Conservation (phyloP, 1,284 basidiomycete genomes). For the Cystobasidiaceae sp. region DNA sequence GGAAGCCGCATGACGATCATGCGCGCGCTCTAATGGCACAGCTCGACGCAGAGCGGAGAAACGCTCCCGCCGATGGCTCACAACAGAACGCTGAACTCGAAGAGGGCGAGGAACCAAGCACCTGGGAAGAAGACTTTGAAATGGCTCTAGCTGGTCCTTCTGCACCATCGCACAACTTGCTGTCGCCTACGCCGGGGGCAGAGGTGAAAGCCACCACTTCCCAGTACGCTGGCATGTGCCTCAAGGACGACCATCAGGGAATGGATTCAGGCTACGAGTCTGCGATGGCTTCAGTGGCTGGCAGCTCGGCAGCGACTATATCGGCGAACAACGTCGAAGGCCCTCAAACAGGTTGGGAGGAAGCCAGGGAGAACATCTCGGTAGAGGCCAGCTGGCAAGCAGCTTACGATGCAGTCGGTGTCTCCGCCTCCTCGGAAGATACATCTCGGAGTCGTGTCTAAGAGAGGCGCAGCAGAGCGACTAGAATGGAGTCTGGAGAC, state of each 20-base stretch:
- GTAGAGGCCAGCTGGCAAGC: not conserved
- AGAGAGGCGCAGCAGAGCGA: too few species aligned
- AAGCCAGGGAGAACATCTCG: not conserved
- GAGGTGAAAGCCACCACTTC: not conserved
- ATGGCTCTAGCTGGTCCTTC: not conserved
- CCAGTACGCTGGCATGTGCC: constrained; percentile 4
- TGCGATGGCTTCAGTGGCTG: not conserved
- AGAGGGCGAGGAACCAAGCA: not conserved
- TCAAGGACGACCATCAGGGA: not conserved
- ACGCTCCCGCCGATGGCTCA: not conserved
- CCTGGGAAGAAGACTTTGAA: not conserved
- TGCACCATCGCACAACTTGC: not conserved
- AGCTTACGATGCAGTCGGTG: not conserved
- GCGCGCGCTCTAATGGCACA: not conserved
- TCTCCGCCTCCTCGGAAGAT: not conserved
- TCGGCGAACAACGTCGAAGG: too few species aligned
- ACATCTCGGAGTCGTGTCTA: too few species aligned
- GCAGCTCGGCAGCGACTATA: not conserved
- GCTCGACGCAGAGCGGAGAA: not conserved
- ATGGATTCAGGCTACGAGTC: not conserved
- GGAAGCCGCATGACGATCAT: not conserved
- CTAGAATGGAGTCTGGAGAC: too few species aligned
- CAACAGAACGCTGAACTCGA: not conserved
- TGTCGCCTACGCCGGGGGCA: constrained; percentile 1
- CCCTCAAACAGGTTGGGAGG: not conserved